A percentile compares a stretch with the other conserved stretches of the same genome.
phyloP scores from a whole-genome alignment of 306 rosid genomes.

The Mimosa bimucronata region DNA sequence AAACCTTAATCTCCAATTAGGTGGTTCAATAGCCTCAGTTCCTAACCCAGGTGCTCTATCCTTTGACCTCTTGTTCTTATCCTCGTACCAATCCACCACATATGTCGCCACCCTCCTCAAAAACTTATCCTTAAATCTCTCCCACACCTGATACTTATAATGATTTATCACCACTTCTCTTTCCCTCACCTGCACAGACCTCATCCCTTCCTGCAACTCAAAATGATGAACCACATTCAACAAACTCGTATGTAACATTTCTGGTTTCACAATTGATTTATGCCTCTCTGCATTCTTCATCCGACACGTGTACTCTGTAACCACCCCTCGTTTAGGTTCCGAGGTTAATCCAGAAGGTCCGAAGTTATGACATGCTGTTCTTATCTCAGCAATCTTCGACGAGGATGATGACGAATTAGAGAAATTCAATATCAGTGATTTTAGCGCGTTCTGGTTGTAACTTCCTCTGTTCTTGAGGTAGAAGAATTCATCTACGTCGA shows the following conservation, averaged over 20 bases:
- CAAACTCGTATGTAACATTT: conserved; percentile 65
- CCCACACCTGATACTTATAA: conserved; percentile 98
- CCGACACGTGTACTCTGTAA: conserved; percentile 86
- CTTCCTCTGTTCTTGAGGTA: conserved; percentile 57
- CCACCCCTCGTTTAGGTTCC: conserved; percentile 71
- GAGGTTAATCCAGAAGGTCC: conserved; percentile 88
- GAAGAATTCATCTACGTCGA: conserved; percentile 94
- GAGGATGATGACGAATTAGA: conserved; percentile 69
- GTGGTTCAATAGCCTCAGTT: conserved; percentile 84
- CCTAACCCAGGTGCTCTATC: conserved; percentile 98
- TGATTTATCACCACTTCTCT: conserved; percentile 68
- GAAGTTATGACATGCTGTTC: conserved; percentile 85
- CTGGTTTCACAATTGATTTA: conserved; percentile 83
- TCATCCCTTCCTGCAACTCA: conserved; percentile 59
- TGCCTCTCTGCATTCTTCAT: conserved; percentile 74
- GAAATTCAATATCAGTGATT: conserved; percentile 39
- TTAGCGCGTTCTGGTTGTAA: conserved; percentile 47
- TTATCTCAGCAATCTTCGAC: conserved; percentile 62
- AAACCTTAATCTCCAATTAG: conserved; percentile 77
- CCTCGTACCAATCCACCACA: conserved; percentile 93
- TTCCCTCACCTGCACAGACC: conserved; percentile 55
- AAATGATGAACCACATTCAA: conserved; percentile 95
- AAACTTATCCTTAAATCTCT: conserved; percentile 77
- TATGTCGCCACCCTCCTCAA: conserved; percentile 93
- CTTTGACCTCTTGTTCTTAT: conserved; percentile 84